These are phyloP conservation scores for Lactifluus volemus DNA, from an alignment of 768 basidiomycete species.

Conservation along the genomic window DNA sequence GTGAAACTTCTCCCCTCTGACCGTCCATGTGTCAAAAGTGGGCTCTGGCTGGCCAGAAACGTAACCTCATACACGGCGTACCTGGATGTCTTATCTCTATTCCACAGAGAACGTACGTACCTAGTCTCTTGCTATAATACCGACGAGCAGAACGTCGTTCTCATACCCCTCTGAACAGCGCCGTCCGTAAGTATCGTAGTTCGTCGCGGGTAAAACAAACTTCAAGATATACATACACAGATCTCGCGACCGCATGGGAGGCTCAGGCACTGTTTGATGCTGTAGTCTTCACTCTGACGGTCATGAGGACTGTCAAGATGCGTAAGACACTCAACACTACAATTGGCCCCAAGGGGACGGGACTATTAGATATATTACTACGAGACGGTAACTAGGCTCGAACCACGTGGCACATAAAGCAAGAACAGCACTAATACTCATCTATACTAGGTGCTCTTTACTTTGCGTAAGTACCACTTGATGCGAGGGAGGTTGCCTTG, in stretches of 20 bases:
- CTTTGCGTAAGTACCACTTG: slow-evolving; percentile 37
- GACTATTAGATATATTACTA: slow-evolving; percentile 35
- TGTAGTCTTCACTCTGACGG: slow-evolving; percentile 38
- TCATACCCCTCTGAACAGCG: slow-evolving; percentile 11
- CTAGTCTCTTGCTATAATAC: background rate
- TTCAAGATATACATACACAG: slow-evolving; percentile 12
- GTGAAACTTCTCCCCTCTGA: background rate
- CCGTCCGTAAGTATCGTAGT: slow-evolving; percentile 18
- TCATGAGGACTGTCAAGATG: slow-evolving; percentile 34
- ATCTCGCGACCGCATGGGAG: slow-evolving; percentile 37
- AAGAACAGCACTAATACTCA: background rate
- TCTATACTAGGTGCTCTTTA: slow-evolving; percentile 43
- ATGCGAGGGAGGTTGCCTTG: background rate
- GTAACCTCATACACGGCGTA: background rate
- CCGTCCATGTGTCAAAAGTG: slow-evolving; percentile 28
- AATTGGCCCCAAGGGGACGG: slow-evolving; percentile 22
- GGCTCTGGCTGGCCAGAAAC: slow-evolving; percentile 33
- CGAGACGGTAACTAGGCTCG: slow-evolving; percentile 40
- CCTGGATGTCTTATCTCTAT: slow-evolving; percentile 22
- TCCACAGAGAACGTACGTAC: slow-evolving; percentile 22
- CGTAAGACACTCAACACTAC: slow-evolving; percentile 25
- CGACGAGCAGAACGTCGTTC: background rate
- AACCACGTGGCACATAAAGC: background rate
- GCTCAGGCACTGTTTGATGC: slow-evolving; percentile 42
- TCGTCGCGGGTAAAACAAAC: too few species aligned